These are phyloP conservation scores for Anthracocystis setariae DNA, from an alignment of 1,284 basidiomycete species.

Conservation along the genomic window DNA sequence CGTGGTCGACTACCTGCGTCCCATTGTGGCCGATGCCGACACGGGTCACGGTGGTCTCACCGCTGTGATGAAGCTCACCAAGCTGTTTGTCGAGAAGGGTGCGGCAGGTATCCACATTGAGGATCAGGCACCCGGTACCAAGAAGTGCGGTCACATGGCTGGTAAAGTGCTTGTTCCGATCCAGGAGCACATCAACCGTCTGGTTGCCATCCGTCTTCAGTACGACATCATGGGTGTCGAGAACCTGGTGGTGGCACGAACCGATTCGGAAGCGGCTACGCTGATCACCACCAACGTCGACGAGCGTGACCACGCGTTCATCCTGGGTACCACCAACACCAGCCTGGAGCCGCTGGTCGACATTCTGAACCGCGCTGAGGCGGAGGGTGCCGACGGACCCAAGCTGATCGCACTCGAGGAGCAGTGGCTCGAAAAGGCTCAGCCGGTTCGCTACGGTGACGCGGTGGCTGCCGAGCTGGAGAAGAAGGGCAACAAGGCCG, in stretches of 20 bases:
- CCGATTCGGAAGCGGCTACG: constrained; percentile 89
- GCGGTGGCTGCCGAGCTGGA: constrained; percentile 79
- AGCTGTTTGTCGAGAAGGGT: constrained; percentile 90
- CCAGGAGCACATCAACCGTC: constrained; percentile 81
- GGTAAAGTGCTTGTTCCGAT: constrained; percentile 78
- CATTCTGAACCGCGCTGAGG: constrained; percentile 86
- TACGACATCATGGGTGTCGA: constrained; percentile 83
- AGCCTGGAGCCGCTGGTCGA: constrained; percentile 76
- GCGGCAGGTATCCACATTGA: constrained; percentile 89
- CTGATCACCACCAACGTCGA: constrained; percentile 97
- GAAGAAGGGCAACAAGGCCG: constrained; percentile 72
- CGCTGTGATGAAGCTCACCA: constrained; percentile 94
- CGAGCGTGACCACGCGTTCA: constrained; percentile 93
- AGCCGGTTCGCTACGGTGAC: constrained; percentile 81
- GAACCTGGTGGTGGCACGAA: constrained; percentile 80
- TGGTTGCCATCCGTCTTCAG: constrained; percentile 80
- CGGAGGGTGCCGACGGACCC: constrained; percentile 79
- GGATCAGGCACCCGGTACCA: constrained; percentile 87
- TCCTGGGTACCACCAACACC: constrained; percentile 88
- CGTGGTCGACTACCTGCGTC: constrained; percentile 69
- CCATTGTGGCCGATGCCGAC: constrained; percentile 70
- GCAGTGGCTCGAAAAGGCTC: constrained; percentile 81
- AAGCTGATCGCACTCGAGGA: constrained; percentile 88
- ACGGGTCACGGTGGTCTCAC: constrained; percentile 88
- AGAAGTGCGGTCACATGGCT: constrained; percentile 76